Conservation (phyloP, 129 eudicot species). For the Artemisia argyi region DNA sequence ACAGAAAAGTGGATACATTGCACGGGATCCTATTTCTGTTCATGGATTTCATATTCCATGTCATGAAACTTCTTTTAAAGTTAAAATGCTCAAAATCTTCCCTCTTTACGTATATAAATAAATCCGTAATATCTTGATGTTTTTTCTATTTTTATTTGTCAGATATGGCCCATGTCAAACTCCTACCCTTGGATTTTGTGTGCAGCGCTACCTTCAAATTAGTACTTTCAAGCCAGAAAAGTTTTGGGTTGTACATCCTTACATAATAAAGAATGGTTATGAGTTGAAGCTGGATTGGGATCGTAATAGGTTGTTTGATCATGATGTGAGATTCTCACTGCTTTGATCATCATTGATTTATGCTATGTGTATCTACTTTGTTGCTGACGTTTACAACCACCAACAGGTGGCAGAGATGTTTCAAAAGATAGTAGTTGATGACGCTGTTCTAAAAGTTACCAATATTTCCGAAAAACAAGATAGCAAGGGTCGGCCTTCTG, state of each 20-base stretch:
- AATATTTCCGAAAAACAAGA: constrained; percentile 76
- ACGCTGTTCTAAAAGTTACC: constrained; percentile 55
- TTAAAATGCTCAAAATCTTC: background rate
- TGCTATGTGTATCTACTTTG: constrained; percentile 5
- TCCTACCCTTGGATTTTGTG: constrained; percentile 98
- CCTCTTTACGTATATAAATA: background rate
- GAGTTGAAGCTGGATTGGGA: constrained; percentile 92
- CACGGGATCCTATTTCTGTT: no score
- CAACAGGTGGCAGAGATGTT: constrained; percentile 75
- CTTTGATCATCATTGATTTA: constrained; percentile 7
- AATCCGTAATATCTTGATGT: constrained; percentile 15
- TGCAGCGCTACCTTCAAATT: constrained; percentile 86
- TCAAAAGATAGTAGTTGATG: constrained; percentile 59
- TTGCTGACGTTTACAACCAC: constrained; percentile 2
- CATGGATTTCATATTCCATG: background rate
- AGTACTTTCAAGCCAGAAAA: constrained; percentile 89
- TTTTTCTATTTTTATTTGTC: constrained; percentile 28
- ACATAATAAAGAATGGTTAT: constrained; percentile 65
- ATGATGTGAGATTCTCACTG: constrained; percentile 57
- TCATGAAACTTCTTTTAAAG: constrained; percentile 16
- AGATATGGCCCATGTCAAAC: constrained; percentile 98
- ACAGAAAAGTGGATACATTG: no score
- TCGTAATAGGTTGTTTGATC: constrained; percentile 77
- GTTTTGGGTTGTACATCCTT: constrained; percentile 80
- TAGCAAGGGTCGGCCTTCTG: constrained; percentile 85